Evolutionary conservation across 2,329 filamentous ascomycete species (phyloP).

Genomic region (Fonsecaea nubica): DNA sequence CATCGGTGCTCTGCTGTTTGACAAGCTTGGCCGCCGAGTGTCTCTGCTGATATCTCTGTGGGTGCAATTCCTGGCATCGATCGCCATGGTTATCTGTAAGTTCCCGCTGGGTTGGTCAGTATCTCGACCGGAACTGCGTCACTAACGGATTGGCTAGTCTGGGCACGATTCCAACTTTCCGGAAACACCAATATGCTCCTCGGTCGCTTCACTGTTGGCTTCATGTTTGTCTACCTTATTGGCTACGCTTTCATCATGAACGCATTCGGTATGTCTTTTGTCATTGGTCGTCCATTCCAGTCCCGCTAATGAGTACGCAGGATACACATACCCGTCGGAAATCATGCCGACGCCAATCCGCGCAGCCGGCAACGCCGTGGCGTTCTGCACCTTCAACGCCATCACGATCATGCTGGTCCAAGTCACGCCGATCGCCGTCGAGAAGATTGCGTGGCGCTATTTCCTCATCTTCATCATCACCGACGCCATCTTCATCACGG

Average conservation of each 20-base stretch:
- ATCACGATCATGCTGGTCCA: slow-evolving; percentile 30
- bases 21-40: slow-evolving; percentile 23
- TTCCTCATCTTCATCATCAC: slow-evolving; percentile 45
- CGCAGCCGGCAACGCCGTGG: slow-evolving; percentile 23
- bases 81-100: slow-evolving; percentile 25
- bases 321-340: slow-evolving; percentile 16
- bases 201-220: slow-evolving; percentile 22
- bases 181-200: slow-evolving; percentile 22
- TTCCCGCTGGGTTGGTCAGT: not conserved
- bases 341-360: slow-evolving; percentile 26
- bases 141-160: slow-evolving; percentile 14
- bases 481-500: slow-evolving; percentile 38
- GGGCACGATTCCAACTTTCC: slow-evolving; percentile 23
- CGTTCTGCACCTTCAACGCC: slow-evolving; percentile 27
- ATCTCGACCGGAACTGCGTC: not conserved
- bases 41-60: slow-evolving; percentile 17
- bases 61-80: slow-evolving; percentile 17
- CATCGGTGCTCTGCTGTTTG: slow-evolving; percentile 23
- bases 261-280: slow-evolving; percentile 12
- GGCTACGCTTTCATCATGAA: slow-evolving; percentile 29
- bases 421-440: slow-evolving; percentile 42
- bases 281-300: not conserved
- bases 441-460: slow-evolving; percentile 44
- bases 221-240: slow-evolving; percentile 26
- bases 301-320: slow-evolving; percentile 1